Conservation (phyloP, 1,284 basidiomycete genomes). For the Abortiporus biennis region DNA sequence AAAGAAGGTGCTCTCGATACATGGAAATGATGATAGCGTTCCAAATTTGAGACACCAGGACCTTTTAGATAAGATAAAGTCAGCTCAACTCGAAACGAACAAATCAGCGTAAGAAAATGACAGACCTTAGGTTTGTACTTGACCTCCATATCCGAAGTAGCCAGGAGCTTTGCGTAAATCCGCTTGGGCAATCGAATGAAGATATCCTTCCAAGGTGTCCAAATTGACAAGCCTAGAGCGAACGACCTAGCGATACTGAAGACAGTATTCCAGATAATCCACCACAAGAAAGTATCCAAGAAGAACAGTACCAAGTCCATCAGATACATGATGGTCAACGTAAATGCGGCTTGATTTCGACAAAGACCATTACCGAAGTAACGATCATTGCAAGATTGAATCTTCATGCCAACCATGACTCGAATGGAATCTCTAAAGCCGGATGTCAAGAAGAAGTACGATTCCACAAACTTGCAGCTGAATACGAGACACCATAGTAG, state of each 20-base stretch:
- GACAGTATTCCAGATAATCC: slow-evolving; percentile 95
- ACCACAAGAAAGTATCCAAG: slow-evolving; percentile 97
- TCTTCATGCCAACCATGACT: slow-evolving; percentile 91
- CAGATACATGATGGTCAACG: slow-evolving; percentile 91
- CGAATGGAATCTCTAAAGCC: slow-evolving; percentile 89
- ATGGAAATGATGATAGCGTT: slow-evolving; percentile 99
- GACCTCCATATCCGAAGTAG: slow-evolving; percentile 89
- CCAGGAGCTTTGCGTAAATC: slow-evolving; percentile 90
- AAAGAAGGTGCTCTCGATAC: slow-evolving; percentile 95
- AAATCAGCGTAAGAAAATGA: slow-evolving; percentile 3
- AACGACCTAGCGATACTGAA: slow-evolving; percentile 91
- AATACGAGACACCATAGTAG: slow-evolving; percentile 87
- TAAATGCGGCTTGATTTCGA: slow-evolving; percentile 86
- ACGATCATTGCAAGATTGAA: slow-evolving; percentile 82
- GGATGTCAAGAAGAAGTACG: slow-evolving; percentile 92
- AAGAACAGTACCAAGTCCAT: slow-evolving; percentile 96
- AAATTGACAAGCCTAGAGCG: slow-evolving; percentile 85
- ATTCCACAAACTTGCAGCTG: slow-evolving; percentile 90
- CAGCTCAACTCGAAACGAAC: background rate
- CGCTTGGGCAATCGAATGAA: slow-evolving; percentile 90
- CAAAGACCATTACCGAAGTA: slow-evolving; percentile 80
- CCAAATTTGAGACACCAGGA: slow-evolving; percentile 96
- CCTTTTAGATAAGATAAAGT: slow-evolving; percentile 40
- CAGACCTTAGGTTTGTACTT: slow-evolving; percentile 94
- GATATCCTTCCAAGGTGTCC: slow-evolving; percentile 97